Conservation (phyloP, 1,284 basidiomycete species). For the Pulveroboletus sp. region DNA sequence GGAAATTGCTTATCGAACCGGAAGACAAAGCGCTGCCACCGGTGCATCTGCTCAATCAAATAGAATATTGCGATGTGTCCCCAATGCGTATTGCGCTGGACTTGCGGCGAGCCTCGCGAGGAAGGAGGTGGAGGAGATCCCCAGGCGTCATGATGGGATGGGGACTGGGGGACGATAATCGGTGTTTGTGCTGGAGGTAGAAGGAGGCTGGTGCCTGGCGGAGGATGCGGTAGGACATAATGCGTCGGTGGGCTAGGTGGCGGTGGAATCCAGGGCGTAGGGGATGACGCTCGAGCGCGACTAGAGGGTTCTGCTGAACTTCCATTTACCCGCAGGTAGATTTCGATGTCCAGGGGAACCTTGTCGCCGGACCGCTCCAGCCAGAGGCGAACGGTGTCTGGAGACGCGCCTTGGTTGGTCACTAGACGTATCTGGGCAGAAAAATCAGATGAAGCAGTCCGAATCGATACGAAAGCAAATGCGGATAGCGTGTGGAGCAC, state of each 20-base stretch:
- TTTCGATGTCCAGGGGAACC: slow-evolving; percentile 75
- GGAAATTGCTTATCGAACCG: slow-evolving; percentile 72
- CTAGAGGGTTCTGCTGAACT: slow-evolving; percentile 25
- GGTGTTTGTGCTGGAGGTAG: slow-evolving; percentile 43
- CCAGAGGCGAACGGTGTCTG: slow-evolving; percentile 79
- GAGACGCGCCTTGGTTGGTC: slow-evolving; percentile 64
- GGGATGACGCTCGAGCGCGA: slow-evolving; percentile 37
- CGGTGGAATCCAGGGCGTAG: slow-evolving; percentile 42
- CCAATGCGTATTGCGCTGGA: slow-evolving; percentile 60
- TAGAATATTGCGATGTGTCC: slow-evolving; percentile 77
- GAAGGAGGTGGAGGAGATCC: slow-evolving; percentile 31
- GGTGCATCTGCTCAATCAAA: slow-evolving; percentile 72
- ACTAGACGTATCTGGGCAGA: slow-evolving; percentile 62
- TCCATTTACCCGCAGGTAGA: slow-evolving; percentile 59
- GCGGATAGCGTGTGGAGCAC: slow-evolving; percentile 13
- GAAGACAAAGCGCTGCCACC: slow-evolving; percentile 79
- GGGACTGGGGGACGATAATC: slow-evolving; percentile 39
- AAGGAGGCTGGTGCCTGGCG: slow-evolving; percentile 35
- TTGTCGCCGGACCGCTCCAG: slow-evolving; percentile 69
- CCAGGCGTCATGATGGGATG: slow-evolving; percentile 38
- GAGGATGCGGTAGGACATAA: slow-evolving; percentile 44
- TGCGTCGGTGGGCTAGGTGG: slow-evolving; percentile 37
- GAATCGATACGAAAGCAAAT: slow-evolving; percentile 5
- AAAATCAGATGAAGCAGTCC: slow-evolving; percentile 3
- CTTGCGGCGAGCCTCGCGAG: slow-evolving; percentile 30